These are phyloP conservation scores for Cytospora leucostoma DNA, from an alignment of 2,329 filamentous ascomycete species.

Conservation along the genomic window DNA sequence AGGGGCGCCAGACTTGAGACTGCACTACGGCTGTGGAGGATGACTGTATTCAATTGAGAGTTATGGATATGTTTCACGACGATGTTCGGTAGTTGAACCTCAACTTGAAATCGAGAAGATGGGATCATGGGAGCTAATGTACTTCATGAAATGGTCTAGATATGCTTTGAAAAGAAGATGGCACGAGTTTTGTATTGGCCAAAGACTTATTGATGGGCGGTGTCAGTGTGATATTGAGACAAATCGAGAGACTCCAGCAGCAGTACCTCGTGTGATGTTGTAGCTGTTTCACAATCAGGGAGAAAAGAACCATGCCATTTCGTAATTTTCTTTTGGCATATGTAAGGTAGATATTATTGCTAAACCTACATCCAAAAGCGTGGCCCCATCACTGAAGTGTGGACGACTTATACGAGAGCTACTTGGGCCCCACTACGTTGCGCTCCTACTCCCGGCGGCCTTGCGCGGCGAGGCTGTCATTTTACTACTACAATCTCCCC, in stretches of 20 bases:
- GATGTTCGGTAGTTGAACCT: too few species aligned
- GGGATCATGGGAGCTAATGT: not conserved
- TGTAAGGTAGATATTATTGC: too few species aligned
- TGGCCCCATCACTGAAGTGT: not conserved
- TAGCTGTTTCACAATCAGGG: too few species aligned
- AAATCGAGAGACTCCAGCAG: too few species aligned
- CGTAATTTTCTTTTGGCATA: too few species aligned
- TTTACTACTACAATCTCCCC: not conserved
- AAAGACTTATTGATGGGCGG: not conserved
- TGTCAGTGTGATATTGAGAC: not conserved
- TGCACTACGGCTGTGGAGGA: not conserved
- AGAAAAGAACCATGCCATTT: too few species aligned
- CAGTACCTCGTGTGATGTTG: too few species aligned
- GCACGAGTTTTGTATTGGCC: not conserved
- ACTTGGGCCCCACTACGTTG: slow-evolving; percentile 2
- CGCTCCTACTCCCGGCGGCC: slow-evolving; percentile 7
- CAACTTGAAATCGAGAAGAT: not conserved
- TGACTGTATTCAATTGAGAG: not conserved
- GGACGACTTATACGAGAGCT: slow-evolving; percentile 2
- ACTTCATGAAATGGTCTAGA: not conserved
- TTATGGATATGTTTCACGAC: not conserved
- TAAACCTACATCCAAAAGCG: not conserved
- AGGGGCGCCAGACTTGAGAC: not conserved
- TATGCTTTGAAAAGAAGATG: not conserved
- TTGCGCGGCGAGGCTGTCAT: slow-evolving; percentile 7